These are phyloP conservation scores for Alternaria panax DNA, from an alignment of 2,329 filamentous ascomycete species.

Conservation along the genomic window DNA sequence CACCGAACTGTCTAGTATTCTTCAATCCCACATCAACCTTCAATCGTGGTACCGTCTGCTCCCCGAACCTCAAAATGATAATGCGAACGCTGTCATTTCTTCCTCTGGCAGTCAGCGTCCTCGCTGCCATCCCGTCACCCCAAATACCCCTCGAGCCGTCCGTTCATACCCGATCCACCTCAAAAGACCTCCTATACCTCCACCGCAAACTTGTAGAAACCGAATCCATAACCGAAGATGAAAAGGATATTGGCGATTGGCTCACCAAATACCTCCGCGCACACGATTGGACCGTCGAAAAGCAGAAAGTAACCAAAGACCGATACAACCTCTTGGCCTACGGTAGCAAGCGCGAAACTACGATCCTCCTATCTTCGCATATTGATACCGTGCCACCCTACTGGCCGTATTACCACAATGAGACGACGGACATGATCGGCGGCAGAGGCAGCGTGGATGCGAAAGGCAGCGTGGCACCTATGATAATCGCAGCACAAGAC, in stretches of 20 bases:
- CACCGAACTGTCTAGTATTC: not conserved
- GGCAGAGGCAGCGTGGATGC: slow-evolving; percentile 76
- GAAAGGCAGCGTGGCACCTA: slow-evolving; percentile 69
- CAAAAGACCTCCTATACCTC: slow-evolving; percentile 68
- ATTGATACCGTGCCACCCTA: slow-evolving; percentile 77
- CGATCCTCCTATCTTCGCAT: slow-evolving; percentile 76
- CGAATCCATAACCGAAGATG: slow-evolving; percentile 74
- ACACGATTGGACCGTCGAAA: slow-evolving; percentile 68
- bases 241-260: slow-evolving; percentile 72
- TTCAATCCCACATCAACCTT: slow-evolving; percentile 5
- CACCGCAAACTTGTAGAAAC: slow-evolving; percentile 79
- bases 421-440: slow-evolving; percentile 62
- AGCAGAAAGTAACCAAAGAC: slow-evolving; percentile 58
- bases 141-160: slow-evolving; percentile 15
- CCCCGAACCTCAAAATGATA: slow-evolving; percentile 19
- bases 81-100: slow-evolving; percentile 24
- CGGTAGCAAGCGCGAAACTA: slow-evolving; percentile 59
- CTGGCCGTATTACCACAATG: slow-evolving; percentile 69
- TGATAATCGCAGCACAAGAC: slow-evolving; percentile 71
- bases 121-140: slow-evolving; percentile 10
- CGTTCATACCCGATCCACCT: slow-evolving; percentile 28
- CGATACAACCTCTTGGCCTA: slow-evolving; percentile 83
- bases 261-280: slow-evolving; percentile 70
- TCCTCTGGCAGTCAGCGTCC: slow-evolving; percentile 16
- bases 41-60: not conserved